phyloP scores from a whole-genome alignment of 768 basidiomycete species.

The Sporobolomyces phaffii region DNA sequence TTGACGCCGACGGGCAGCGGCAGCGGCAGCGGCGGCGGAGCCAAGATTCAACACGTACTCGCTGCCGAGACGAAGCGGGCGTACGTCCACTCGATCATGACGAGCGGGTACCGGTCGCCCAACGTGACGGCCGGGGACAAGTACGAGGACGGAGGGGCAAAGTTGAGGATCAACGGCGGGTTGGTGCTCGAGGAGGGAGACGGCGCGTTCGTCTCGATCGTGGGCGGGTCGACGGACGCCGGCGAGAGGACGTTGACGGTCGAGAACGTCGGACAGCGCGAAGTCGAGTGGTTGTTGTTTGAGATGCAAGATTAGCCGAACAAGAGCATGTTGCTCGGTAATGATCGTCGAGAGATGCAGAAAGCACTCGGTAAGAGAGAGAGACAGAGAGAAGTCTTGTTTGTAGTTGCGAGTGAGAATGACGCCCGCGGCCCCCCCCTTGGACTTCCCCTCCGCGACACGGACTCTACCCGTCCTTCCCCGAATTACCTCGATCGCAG shows the following conservation, averaged over 20 bases:
- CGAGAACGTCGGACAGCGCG: slow-evolving; percentile 59
- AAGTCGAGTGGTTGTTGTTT: slow-evolving; percentile 72
- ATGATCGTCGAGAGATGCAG: too few species aligned
- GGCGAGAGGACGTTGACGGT: slow-evolving; percentile 43
- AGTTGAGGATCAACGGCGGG: slow-evolving; percentile 54
- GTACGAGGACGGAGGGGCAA: slow-evolving; percentile 54
- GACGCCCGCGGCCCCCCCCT: too few species aligned
- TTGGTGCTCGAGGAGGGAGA: slow-evolving; percentile 75
- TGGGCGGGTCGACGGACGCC: slow-evolving; percentile 46
- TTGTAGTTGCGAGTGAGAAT: too few species aligned
- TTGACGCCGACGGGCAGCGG: slow-evolving; percentile 57
- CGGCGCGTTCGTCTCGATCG: slow-evolving; percentile 65
- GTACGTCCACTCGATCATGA: slow-evolving; percentile 82
- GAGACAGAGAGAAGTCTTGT: too few species aligned
- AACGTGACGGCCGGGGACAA: slow-evolving; percentile 51
- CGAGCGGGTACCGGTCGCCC: slow-evolving; percentile 58
- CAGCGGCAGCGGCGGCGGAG: too few species aligned
- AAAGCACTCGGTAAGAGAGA: not conserved
- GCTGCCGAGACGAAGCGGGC: slow-evolving; percentile 53
- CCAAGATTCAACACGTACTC: slow-evolving; percentile 55
- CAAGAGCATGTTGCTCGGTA: not conserved
- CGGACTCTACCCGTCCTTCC: too few species aligned
- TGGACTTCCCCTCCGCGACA: too few species aligned
- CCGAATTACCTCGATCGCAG: too few species aligned
- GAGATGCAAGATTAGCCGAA: slow-evolving; percentile 51